Base-by-base conservation (phyloP, 1,139 yeast genomes). In the Starmera stellimalicola region DNA sequence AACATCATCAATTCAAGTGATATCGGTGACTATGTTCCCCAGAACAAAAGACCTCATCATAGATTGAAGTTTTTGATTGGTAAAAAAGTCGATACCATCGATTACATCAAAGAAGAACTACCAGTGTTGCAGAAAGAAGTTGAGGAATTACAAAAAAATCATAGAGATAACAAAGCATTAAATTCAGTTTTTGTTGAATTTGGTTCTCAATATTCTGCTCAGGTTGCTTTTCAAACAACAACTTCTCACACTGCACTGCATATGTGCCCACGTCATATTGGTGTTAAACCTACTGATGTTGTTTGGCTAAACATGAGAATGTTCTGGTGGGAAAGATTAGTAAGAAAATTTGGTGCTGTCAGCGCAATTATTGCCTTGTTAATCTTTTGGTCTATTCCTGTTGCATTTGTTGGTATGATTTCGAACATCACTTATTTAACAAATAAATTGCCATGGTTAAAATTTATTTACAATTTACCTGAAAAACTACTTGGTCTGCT, bases 361-460 rank as follows among this genome's bases (percentile, higher is more conserved):
- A 67, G 77, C 15, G 73, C 77, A 11, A 70, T 85, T 42, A 53
- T 65, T 27, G 77, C 74, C 2, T 57, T 80, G 51, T 73, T 85
- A 41, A 70, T 88, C 36, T 80, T 87, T 55, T 91, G 97, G 97
- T 73, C 95, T 39, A 68, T 87, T 48, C 97, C 97, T 14, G 96
- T 88, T 34, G 95, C 96, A 2, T 84, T 85, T 55, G 95, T 91
- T 36, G 97, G 97, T 77, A 66, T 79, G 51, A 72, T 91, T 44
- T 87, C 97, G 16, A 88, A 88, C 60, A 71, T 91, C 47, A 75
- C 80, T 42, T 70, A 68, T 48, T 65, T 87, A 56, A 82, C 79
- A 26, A 64, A 73, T 33, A 75, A 73, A 43, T 66, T 87, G 17
- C 82, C 63, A 16, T 87, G 80, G 67, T 69, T 88, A 47, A 54